Conservation (phyloP, 768 basidiomycete species). For the Trametes coccinea region DNA sequence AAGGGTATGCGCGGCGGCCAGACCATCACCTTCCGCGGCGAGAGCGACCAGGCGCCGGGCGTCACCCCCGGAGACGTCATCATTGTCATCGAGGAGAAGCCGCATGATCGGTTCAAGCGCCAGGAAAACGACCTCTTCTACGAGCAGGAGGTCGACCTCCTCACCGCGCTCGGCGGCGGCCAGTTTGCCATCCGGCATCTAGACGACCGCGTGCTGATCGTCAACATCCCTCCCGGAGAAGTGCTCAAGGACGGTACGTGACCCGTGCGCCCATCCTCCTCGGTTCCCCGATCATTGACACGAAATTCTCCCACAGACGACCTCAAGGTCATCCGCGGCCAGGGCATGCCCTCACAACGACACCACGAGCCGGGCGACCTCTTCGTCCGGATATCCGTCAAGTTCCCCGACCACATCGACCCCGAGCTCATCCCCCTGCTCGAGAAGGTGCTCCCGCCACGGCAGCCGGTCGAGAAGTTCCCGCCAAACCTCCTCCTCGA, state of each 20-base stretch:
- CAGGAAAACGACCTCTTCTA: slow-evolving; percentile 84
- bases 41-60: slow-evolving; percentile 89
- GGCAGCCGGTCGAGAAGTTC: slow-evolving; percentile 65
- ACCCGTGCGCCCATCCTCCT: slow-evolving; percentile 8
- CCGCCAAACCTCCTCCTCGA: slow-evolving; percentile 72
- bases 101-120: slow-evolving; percentile 85
- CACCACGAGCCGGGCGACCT: slow-evolving; percentile 97
- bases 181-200: slow-evolving; percentile 88
- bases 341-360: slow-evolving; percentile 98
- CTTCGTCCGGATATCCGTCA: slow-evolving; percentile 81
- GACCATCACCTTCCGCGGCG: slow-evolving; percentile 84
- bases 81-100: slow-evolving; percentile 91
- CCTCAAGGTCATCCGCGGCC: slow-evolving; percentile 86
- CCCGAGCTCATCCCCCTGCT: slow-evolving; percentile 66
- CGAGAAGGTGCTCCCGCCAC: slow-evolving; percentile 83
- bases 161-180: slow-evolving; percentile 93
- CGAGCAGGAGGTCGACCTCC: slow-evolving; percentile 89
- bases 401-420: slow-evolving; percentile 85
- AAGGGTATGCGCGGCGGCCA: slow-evolving; percentile 97
- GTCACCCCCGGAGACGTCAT: slow-evolving; percentile 92
- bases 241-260: slow-evolving; percentile 87
- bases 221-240: slow-evolving; percentile 86
- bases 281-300: neutral
- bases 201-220: slow-evolving; percentile 85
- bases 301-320: slow-evolving; percentile 53